These are phyloP conservation scores for Cyberlindnera meyerae DNA, from an alignment of 805 yeast genomes.

Conservation along the genomic window DNA sequence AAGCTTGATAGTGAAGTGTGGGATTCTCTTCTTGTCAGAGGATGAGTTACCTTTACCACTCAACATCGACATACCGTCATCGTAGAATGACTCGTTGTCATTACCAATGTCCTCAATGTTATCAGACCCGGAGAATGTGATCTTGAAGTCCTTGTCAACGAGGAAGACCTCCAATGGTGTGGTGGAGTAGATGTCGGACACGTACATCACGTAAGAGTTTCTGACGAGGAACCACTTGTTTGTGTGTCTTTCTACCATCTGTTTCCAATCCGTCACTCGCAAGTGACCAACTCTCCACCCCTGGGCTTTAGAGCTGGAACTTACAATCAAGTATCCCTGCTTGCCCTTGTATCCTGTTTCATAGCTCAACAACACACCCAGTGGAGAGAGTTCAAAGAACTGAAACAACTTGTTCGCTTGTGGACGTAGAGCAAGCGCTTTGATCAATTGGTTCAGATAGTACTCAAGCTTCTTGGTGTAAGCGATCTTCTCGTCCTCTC, in stretches of 20 bases:
- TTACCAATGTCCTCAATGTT: conserved; percentile 25
- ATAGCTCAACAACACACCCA: conserved; percentile 75
- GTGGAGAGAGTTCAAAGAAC: conserved; percentile 85
- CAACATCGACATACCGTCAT: conserved; percentile 27
- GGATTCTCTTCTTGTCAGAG: conserved; percentile 32
- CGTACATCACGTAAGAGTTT: conserved; percentile 79
- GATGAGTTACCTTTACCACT: conserved; percentile 17
- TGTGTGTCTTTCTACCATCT: conserved; percentile 87
- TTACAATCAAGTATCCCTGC: conserved; percentile 78
- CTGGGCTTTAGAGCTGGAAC: conserved; percentile 79
- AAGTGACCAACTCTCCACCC: conserved; percentile 97
- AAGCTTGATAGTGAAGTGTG: conserved; percentile 51
- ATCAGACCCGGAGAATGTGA: conserved; percentile 43
- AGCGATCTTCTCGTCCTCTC: neutral
- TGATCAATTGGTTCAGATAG: conserved; percentile 61
- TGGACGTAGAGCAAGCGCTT: conserved; percentile 60
- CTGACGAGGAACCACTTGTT: conserved; percentile 90
- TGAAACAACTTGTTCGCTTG: conserved; percentile 80
- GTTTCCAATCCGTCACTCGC: conserved; percentile 68
- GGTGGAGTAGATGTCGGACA: conserved; percentile 79
- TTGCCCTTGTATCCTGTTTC: conserved; percentile 82
- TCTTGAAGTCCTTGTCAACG: conserved; percentile 72
- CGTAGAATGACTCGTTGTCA: conserved; percentile 31
- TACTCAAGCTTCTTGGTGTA: conserved; percentile 47
- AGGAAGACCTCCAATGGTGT: conserved; percentile 87